phyloP scores from a whole-genome alignment of 345 rosid genomes.

The Gossypium thurberi region DNA sequence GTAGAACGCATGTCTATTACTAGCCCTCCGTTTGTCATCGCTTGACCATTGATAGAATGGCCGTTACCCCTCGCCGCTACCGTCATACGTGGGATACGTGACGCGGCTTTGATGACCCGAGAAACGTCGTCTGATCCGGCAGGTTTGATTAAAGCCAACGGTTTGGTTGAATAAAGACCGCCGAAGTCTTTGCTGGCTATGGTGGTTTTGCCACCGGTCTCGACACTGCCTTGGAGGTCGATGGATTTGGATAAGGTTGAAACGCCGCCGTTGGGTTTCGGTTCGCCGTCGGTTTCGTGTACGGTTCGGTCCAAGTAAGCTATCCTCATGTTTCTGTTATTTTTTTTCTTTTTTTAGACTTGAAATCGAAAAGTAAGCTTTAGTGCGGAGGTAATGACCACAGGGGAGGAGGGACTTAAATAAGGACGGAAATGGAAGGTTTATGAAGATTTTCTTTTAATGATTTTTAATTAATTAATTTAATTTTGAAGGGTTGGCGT shows the following conservation, averaged over 20 bases:
- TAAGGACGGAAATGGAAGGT: too few relatives aligned
- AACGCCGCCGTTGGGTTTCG: conserved; percentile 31
- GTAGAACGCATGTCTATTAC: conserved; percentile 75
- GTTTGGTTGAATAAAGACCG: conserved; percentile 52
- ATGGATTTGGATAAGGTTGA: conserved; percentile 39
- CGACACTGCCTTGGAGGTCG: conserved; percentile 49
- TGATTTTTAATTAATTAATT: too few relatives aligned
- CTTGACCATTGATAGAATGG: conserved; percentile 95
- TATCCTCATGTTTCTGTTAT: conserved; percentile 37
- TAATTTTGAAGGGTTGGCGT: too few relatives aligned
- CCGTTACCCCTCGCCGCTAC: conserved; percentile 97
- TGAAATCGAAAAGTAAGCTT: background rate
- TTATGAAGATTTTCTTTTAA: too few relatives aligned
- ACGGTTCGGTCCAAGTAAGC: conserved; percentile 59
- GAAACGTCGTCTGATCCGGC: conserved; percentile 59
- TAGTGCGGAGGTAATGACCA: background rate
- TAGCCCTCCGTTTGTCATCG: conserved; percentile 78
- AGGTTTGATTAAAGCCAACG: conserved; percentile 64
- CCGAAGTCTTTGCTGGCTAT: conserved; percentile 72
- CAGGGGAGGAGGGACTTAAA: conserved; percentile 11
- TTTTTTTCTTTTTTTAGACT: background rate
- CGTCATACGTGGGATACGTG: conserved; percentile 45
- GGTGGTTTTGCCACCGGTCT: conserved; percentile 23
- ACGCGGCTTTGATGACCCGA: conserved; percentile 41
- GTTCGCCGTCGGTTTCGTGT: conserved; percentile 61